Percentiles rank a stretch among this genome's conserved stretches.
phyloP scores from a whole-genome alignment of 2,329 filamentous ascomycete genomes.

The Calonectria pteridis region DNA sequence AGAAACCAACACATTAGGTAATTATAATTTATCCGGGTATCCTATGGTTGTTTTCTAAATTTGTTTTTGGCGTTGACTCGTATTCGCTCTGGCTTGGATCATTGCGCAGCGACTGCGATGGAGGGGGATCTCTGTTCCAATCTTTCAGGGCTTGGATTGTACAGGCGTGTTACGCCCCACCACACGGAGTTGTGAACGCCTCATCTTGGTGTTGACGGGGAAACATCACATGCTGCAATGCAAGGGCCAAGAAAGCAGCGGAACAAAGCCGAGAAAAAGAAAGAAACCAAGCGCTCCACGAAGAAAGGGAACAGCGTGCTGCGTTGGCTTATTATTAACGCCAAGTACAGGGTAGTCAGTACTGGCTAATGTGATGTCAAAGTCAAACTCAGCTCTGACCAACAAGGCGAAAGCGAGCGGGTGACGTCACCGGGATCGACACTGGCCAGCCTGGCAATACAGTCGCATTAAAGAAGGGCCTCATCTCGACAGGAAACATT shows the following conservation, averaged over 20 bases:
- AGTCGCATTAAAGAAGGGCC: background rate
- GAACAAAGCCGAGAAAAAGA: background rate
- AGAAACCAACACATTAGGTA: background rate
- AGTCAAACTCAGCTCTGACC: background rate
- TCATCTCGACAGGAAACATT: background rate
- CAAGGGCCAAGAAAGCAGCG: background rate
- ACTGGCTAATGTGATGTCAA: background rate
- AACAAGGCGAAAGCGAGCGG: background rate
- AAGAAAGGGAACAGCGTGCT: background rate
- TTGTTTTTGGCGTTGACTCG: background rate
- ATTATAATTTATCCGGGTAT: too few relatives aligned
- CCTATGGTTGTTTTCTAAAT: background rate
- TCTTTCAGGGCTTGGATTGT: background rate
- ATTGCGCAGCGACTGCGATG: background rate
- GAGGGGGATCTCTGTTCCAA: background rate
- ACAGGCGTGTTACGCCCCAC: background rate
- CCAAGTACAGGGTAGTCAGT: background rate
- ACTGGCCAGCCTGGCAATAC: background rate
- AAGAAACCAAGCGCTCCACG: background rate
- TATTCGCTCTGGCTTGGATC: background rate
- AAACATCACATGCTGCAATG: background rate
- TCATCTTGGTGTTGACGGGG: background rate
- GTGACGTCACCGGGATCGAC: background rate
- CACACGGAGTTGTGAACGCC: background rate
- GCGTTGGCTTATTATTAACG: background rate